Percentiles rank a stretch among this genome's conserved stretches.
These are phyloP conservation scores for Laburnicola sp. DNA, from an alignment of 2,329 filamentous ascomycete genomes.

Conservation along the genomic window DNA sequence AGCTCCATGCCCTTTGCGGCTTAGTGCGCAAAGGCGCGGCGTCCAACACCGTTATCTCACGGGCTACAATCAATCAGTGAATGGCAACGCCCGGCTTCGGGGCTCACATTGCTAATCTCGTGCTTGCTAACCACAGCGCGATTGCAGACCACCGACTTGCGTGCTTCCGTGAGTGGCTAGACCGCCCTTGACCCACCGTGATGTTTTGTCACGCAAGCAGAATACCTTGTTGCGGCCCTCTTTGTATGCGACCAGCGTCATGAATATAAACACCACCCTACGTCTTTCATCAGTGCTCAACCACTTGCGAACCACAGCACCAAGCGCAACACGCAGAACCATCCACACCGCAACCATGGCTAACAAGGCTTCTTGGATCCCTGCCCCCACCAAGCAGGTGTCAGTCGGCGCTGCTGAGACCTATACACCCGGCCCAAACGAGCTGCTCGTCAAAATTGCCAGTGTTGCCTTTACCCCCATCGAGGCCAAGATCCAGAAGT, in stretches of 20 bases:
- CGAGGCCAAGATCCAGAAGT: constrained; percentile 24
- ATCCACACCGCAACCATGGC: constrained; percentile 8
- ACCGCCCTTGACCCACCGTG: not conserved
- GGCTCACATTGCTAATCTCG: not conserved
- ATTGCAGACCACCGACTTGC: not conserved
- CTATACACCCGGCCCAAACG: constrained; percentile 12
- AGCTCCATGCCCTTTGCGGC: too few species aligned
- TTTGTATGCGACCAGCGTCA: not conserved
- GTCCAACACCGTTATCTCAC: too few species aligned
- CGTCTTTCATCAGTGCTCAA: not conserved
- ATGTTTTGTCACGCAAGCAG: not conserved
- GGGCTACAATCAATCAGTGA: not conserved
- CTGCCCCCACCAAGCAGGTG: constrained; percentile 3
- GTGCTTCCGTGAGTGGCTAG: not conserved
- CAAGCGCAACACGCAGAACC: not conserved
- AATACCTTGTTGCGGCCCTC: not conserved
- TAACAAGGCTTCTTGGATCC: constrained; percentile 16
- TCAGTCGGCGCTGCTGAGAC: constrained; percentile 8
- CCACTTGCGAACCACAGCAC: constrained; percentile 1
- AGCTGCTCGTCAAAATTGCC: constrained; percentile 29
- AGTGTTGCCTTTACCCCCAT: constrained; percentile 32
- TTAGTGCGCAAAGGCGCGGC: too few species aligned
- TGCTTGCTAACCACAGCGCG: not conserved
- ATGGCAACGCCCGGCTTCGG: not conserved
- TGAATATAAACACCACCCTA: constrained; percentile 3